A percentile compares a stretch with the other conserved stretches of the same genome.
These are phyloP conservation scores for Boletus sp. DNA, from an alignment of 768 basidiomycete species.

Conservation along the genomic window DNA sequence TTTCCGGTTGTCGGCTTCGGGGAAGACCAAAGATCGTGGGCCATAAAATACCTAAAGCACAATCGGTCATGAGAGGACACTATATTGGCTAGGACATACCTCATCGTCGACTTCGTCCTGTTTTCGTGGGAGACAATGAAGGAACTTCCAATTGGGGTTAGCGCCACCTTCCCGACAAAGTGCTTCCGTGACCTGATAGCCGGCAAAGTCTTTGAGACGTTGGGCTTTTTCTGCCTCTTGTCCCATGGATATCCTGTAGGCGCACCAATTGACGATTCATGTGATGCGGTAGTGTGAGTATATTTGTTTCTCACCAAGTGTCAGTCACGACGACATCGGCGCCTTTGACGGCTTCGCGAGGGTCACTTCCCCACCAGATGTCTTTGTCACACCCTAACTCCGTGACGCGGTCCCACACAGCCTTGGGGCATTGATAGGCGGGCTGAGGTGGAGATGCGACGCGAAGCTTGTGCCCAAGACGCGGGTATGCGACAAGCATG, in stretches of 20 bases:
- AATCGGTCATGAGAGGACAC: background rate
- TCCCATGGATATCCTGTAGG: slow-evolving; percentile 93
- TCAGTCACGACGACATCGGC: slow-evolving; percentile 98
- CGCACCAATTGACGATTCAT: background rate
- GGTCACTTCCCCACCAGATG: slow-evolving; percentile 74
- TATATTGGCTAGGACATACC: slow-evolving; percentile 36
- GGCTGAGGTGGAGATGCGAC: slow-evolving; percentile 72
- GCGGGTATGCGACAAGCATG: slow-evolving; percentile 93
- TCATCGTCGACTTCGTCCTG: slow-evolving; percentile 93
- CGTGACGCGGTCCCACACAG: slow-evolving; percentile 80
- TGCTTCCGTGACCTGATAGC: slow-evolving; percentile 91
- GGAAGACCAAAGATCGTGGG: slow-evolving; percentile 86
- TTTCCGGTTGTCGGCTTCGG: slow-evolving; percentile 93
- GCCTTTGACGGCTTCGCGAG: slow-evolving; percentile 79
- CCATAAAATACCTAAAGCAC: slow-evolving; percentile 81
- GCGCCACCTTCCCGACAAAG: slow-evolving; percentile 81
- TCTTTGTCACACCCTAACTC: slow-evolving; percentile 68
- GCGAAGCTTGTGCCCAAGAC: slow-evolving; percentile 82
- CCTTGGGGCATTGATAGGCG: slow-evolving; percentile 60
- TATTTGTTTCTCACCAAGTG: slow-evolving; percentile 65
- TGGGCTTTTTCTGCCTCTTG: slow-evolving; percentile 92
- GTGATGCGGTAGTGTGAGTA: background rate
- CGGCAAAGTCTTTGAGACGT: slow-evolving; percentile 79
- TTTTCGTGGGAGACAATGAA: slow-evolving; percentile 96
- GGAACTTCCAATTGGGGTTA: slow-evolving; percentile 85